Base-by-base conservation (phyloP, 2,329 filamentous ascomycete genomes). In the Macrophomina phaseolina region DNA sequence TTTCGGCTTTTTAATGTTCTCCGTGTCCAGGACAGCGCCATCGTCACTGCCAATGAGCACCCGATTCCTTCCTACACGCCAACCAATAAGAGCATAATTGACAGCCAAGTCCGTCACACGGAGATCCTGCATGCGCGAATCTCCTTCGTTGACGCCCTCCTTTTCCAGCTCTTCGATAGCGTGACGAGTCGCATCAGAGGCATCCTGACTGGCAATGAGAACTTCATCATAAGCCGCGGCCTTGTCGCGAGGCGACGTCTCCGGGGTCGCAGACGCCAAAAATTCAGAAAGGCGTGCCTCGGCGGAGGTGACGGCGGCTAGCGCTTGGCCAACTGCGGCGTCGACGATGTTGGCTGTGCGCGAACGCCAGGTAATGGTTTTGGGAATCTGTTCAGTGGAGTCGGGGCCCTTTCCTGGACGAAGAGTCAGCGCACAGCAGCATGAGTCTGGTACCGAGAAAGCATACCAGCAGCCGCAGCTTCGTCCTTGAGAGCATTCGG, bases 71-170 rank as follows among this genome's bases (percentile, higher is more conserved):
- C 94, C 94, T 70, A 98, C 92, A 77, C 95, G 87, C 94, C 94
- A 98, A 75, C 92, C 94, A 66, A 99, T 91, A 79, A 97, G 88
- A 71, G 92, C 92, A 77, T 97, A 98, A 78, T 95, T 97, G 66
- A 98, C 92, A 1, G 94, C 93, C 0, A 96, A 96, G 68, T 91
- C 90, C 3, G 94, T 97, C 67, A 99, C 91, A 71, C 97, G 94
- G 53, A 99, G 82, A 72, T 93, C 90, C 80, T 99, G 95, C 89
- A 99, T 93, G 67, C 93, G 88, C 42, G 88, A 81, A 74, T 99
- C 94, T 66, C 92, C 89, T 76, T 93, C 91, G 28, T 92, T 87
- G 14, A 97, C 87, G 1, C 93, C 91, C 76, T 99, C 95, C 68
- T 87, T 89, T 61, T 88, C 87, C 67, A 97, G 83, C 77, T 98